Evolutionary conservation across 768 basidiomycete genomes (phyloP), one percentile per base, ranked within the genome.

Genomic region (Coprinopsis sp.): DNA sequence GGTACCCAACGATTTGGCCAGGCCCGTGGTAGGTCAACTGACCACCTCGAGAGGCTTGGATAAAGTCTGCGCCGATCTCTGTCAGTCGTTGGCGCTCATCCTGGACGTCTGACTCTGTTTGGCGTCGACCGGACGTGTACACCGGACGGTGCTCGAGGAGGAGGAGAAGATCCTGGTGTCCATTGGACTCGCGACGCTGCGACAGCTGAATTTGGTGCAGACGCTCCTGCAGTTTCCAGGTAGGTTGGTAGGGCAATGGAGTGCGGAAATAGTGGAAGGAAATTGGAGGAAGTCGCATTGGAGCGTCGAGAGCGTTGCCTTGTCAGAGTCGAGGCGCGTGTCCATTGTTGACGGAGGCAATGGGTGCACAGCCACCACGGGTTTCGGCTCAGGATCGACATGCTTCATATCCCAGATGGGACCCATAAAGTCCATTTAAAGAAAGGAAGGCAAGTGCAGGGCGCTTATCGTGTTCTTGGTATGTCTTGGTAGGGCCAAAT

Each of bases 21-120:
- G 96, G 94, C 0, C 96, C 96, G 63, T 99, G 96, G 64, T 91
- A 99, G 1, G 96, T 99, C 47, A 92, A 76, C 67, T 97, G 85
- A 2, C 96, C 96, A 12, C 96, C 96, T 44, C 96, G 75, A 44
- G 79, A 74, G 2, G 92, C 82, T 19, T 79, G 68, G 30, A 88
- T 77, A 57, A 94, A 94, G 60, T 96, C 91, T 0, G 95, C 95
- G 21, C 95, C 95, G 19, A 91, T 71, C 34, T 24, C 71, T 60
- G 74, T 78, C n/a, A 97, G 69, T 18, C 88, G 81, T 30, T 62
- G 44, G 22, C 70, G 70, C 46, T 95, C 89, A 33, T 69, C 65
- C 30, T 74, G 64, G 13, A 85, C 68, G 41, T 79, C 75, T 14
- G 73, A 68, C 40, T 79, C 73, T 21, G 74, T 76, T 64, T 96